These are phyloP conservation scores for Leccinum incarnatum DNA, from an alignment of 768 basidiomycete genomes.

Conservation along the genomic window DNA sequence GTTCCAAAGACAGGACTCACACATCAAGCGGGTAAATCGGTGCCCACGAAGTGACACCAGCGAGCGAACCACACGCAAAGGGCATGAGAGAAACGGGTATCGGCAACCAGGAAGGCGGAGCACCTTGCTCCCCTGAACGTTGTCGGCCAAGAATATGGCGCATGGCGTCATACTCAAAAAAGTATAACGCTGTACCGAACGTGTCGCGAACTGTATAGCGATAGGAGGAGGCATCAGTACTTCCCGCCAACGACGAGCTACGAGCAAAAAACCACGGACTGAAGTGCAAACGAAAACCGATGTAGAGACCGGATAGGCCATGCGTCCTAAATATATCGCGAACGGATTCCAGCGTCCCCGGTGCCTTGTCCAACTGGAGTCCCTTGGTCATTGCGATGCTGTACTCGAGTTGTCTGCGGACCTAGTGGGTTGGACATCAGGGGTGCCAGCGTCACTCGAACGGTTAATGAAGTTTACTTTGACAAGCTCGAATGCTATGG, in stretches of 20 bases:
- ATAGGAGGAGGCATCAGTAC: constrained; percentile 6
- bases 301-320: constrained; percentile 69
- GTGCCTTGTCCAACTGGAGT: constrained; percentile 66
- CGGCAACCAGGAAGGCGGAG: constrained; percentile 83
- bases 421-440: constrained; percentile 42
- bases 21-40: constrained; percentile 94
- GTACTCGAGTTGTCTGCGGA: constrained; percentile 89
- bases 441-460: background rate
- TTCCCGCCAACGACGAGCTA: background rate
- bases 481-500: constrained; percentile 85
- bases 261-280: constrained; percentile 40
- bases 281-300: constrained; percentile 86
- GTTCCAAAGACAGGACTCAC: constrained; percentile 41
- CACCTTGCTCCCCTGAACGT: constrained; percentile 76
- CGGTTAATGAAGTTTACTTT: constrained; percentile 53
- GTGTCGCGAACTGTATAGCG: constrained; percentile 74
- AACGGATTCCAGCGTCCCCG: constrained; percentile 75
- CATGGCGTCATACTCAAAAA: constrained; percentile 91
- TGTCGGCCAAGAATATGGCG: constrained; percentile 80
- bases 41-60: constrained; percentile 89
- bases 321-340: constrained; percentile 68
- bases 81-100: constrained; percentile 78
- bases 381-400: constrained; percentile 84
- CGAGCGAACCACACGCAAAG: constrained; percentile 86
- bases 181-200: constrained; percentile 85